A percentile compares a stretch with the other conserved stretches of the same genome.
Evolutionary conservation across 1,139 yeast species (phyloP).

Genomic region (Blastobotrys elegans): DNA sequence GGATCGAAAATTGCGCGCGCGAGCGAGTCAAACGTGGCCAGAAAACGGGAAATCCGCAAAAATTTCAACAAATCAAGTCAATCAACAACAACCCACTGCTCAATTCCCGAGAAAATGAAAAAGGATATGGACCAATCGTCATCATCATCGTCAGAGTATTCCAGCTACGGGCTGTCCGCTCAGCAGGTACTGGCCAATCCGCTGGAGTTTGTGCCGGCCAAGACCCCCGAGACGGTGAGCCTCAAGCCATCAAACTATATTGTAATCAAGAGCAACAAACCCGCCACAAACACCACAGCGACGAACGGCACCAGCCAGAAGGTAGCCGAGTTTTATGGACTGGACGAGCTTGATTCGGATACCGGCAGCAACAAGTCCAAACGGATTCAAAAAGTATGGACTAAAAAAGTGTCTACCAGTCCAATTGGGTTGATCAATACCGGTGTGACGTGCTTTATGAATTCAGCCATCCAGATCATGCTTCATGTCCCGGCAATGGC

Average conservation of each 20-base stretch:
- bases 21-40: no score
- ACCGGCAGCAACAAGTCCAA: conserved; percentile 35
- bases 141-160: no score
- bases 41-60: no score
- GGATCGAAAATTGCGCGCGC: no score
- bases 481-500: conserved; percentile 88
- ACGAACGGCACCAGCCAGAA: background rate
- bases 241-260: conserved; percentile 26
- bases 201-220: conserved; percentile 53
- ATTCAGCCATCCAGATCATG: conserved; percentile 87
- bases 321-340: conserved; percentile 22
- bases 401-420: conserved; percentile 44
- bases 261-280: conserved; percentile 12
- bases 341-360: conserved; percentile 31
- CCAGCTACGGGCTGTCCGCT: conserved; percentile 3
- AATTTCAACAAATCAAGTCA: no score
- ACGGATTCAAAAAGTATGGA: conserved; percentile 54
- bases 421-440: conserved; percentile 83
- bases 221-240: conserved; percentile 38
- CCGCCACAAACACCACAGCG: background rate
- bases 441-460: conserved; percentile 96
- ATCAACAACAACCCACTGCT: no score
- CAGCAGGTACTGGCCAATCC: conserved; percentile 42
- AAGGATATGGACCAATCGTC: no score
- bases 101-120: no score